Base-by-base conservation (phyloP, 2,329 filamentous ascomycete genomes). In the Teratosphaeria gauchensis region DNA sequence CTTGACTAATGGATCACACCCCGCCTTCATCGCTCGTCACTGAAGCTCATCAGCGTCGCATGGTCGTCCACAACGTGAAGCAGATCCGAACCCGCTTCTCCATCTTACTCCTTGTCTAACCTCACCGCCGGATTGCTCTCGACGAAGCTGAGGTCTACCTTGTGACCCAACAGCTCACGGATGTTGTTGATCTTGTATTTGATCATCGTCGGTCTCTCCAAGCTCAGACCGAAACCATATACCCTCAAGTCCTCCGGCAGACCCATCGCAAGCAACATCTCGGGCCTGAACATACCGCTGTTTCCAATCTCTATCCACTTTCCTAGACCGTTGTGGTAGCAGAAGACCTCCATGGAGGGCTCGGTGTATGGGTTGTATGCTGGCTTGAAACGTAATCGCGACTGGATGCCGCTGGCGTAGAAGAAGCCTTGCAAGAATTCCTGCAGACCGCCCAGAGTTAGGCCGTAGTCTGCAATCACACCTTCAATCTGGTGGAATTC, bases 401-500 rank as follows among this genome's bases (percentile, higher is more conserved):
- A 80, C 33, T 38, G 21, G 66, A 99, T 90, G 65, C 94, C 92
- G 88, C 97, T 96, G 80, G 96, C 95, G 63, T 80, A 82, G 76
- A 97, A 99, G 85, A 99, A 97, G 69, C 90, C 86, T 69, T 92
- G 87, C 82, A 97, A 92, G 79, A 97, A 90, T 77, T 84, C 90
- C 81, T 96, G 95, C 59, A 97, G 80, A 53, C 92, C 94, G 65
- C 94, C 94, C 19, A 97, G 83, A 0, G 92, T 95, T 62, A 99
- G 81, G 38, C 88, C 88, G 73, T 95, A 97, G 76, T 99, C 94
- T 30, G 94, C 94, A 76, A 99, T 97, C 55, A 99, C 92, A 75
- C 94, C 94, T 77, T 99, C 94, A 35, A 97, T 90, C 73, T 99
- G 94, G 77, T 99, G 94, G 82, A 99, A 99, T 75, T 99, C 94